phyloP scores from a whole-genome alignment of 306 rosid species.

The peach (Prunus persica) region Prunus_persica_NCBIv2 NC_034009.1:18881001-18881500 shows the following conservation, averaged over 20 bases:
- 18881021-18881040: not conserved
- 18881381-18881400: not conserved
- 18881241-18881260: constrained; percentile 55
- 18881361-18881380: not conserved
- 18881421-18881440: not conserved
- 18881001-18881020: not conserved
- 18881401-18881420: not conserved
- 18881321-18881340: constrained; percentile 56
- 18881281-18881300: constrained; percentile 79
- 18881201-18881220: constrained; percentile 16
- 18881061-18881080: constrained; percentile 9
- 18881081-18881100: constrained; percentile 46
- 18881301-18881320: constrained; percentile 94
- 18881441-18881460: not conserved
- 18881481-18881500: not conserved
- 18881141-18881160: constrained; percentile 67
- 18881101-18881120: constrained; percentile 69
- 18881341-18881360: not conserved
- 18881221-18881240: constrained; percentile 15
- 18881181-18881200: constrained; percentile 11
- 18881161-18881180: constrained; percentile 14
- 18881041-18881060: not conserved
- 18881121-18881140: constrained; percentile 95
- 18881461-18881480: not conserved
- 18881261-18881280: constrained; percentile 71